Percentiles rank a stretch among this genome's conserved stretches.
phyloP scores from a whole-genome alignment of 257 asterid genomes.

The Solanum virginianum region DNA sequence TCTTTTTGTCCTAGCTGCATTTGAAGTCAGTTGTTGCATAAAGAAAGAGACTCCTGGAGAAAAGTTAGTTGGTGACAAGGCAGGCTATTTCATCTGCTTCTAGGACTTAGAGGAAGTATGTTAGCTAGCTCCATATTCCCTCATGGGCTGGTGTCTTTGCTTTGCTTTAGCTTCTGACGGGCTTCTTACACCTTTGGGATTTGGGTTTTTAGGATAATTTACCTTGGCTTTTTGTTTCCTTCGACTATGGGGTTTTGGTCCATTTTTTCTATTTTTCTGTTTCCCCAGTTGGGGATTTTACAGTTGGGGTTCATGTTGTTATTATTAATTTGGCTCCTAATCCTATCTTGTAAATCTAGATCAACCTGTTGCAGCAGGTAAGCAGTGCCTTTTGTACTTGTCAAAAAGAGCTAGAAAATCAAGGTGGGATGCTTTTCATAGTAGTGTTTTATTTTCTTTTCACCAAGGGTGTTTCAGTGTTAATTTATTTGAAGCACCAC shows the following conservation, averaged over 20 bases:
- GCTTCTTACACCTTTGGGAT: constrained; percentile 8
- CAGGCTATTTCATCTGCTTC: neutral
- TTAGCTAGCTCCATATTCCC: constrained; percentile 12
- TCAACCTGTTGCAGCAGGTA: neutral
- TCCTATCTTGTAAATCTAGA: constrained; percentile 18
- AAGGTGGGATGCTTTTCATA: constrained; percentile 2
- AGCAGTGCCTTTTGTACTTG: neutral
- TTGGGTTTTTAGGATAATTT: constrained; percentile 13
- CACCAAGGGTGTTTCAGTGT: neutral
- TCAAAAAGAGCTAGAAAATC: constrained; percentile 13
- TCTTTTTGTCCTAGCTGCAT: neutral
- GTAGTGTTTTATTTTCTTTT: neutral
- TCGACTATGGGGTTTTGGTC: neutral
- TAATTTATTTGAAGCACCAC: neutral
- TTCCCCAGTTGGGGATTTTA: neutral
- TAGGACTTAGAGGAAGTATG: neutral
- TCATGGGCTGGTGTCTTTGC: constrained; percentile 10
- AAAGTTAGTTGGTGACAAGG: neutral
- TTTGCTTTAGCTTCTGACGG: constrained; percentile 14
- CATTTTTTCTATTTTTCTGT: neutral
- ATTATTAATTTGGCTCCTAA: neutral
- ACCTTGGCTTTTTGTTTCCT: neutral
- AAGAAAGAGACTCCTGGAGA: neutral
- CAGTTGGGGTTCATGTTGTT: neutral
- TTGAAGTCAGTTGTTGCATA: neutral